A percentile compares a stretch with the other conserved stretches of the same genome.
These are phyloP conservation scores for Mortierella sp. DNA, from an alignment of 371 early-diverging fungal species.

Conservation along the genomic window DNA sequence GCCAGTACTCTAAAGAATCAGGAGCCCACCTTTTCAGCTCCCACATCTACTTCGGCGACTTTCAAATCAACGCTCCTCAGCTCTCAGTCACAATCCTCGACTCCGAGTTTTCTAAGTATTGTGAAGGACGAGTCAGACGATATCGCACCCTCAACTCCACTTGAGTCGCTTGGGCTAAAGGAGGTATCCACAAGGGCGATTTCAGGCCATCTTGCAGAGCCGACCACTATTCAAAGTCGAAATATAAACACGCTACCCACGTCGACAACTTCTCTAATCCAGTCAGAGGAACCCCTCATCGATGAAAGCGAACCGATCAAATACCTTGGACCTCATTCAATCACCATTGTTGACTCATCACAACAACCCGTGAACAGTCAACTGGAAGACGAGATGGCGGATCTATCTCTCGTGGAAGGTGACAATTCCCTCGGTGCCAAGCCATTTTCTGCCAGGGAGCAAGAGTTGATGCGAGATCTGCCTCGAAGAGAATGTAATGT, in stretches of 20 bases:
- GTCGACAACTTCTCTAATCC: not conserved
- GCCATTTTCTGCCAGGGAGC: slow-evolving; percentile 76
- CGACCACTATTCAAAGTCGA: not conserved
- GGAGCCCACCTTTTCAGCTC: not conserved
- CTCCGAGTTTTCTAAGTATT: slow-evolving; percentile 25
- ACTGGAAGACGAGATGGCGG: slow-evolving; percentile 20
- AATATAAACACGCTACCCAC: slow-evolving; percentile 8
- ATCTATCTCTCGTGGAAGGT: slow-evolving; percentile 15
- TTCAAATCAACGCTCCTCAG: slow-evolving; percentile 25
- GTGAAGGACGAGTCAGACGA: slow-evolving; percentile 48
- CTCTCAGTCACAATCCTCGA: slow-evolving; percentile 7
- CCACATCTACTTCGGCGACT: slow-evolving; percentile 12
- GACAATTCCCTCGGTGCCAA: slow-evolving; percentile 16
- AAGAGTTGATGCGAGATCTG: slow-evolving; percentile 77
- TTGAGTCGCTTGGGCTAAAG: slow-evolving; percentile 29
- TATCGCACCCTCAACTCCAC: not conserved
- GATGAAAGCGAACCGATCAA: slow-evolving; percentile 41
- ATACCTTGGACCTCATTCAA: slow-evolving; percentile 16
- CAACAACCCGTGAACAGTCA: slow-evolving; percentile 7
- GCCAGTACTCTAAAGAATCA: not conserved
- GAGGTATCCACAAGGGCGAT: slow-evolving; percentile 28
- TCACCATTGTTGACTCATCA: slow-evolving; percentile 34
- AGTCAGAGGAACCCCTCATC: slow-evolving; percentile 24
- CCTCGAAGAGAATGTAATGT: slow-evolving; percentile 84
- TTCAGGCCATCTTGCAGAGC: slow-evolving; percentile 13